Evolutionary conservation across 139 green algal genomes (phyloP), one percentile per base, ranked within the genome.

Genomic region (Chlamydomonas asymmetrica): DNA sequence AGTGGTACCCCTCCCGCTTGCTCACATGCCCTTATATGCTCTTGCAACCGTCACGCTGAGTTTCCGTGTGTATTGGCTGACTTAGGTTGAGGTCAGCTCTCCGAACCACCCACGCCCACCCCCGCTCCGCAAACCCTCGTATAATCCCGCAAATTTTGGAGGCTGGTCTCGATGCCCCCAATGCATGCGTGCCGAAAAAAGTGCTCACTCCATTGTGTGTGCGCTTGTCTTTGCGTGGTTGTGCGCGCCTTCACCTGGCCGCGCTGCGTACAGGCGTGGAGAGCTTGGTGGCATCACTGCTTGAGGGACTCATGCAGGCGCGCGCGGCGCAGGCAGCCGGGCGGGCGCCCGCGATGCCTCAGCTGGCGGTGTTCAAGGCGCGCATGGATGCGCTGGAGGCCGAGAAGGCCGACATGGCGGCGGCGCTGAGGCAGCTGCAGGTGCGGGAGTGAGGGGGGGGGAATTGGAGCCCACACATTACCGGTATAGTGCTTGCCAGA

Each of bases 171-270:
- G n/a, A n/a, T n/a, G n/a, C n/a, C n/a, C n/a, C n/a, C n/a, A n/a
- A n/a, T n/a, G n/a, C n/a, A n/a, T n/a, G n/a, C n/a, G n/a, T n/a
- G n/a, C n/a, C n/a, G n/a, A n/a, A n/a, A n/a, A n/a, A n/a, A n/a
- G n/a, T n/a, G n/a, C n/a, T n/a, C n/a, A n/a, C n/a, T n/a, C n/a
- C n/a, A n/a, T n/a, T n/a, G n/a, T n/a, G n/a, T n/a, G 70, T 76
- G 29, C 70, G 66, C 57, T 68, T 68, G 70, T 40, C 70, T 5
- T 57, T 68, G 56, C 40, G 66, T 37, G 70, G 56, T 5, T 31
- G 70, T 2, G 70, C 66, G 29, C 56, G 67, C 54, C 66, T 61
- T 38, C 56, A 76, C 41, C 31, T 76, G 0, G 57, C 31, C 9
- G 56, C 56, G 29, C 40, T 67, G 1, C 25, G 40, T 6, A 22